Base-by-base conservation (phyloP, 2,329 filamentous ascomycete genomes). In the Macrophomina pseudophaseolina region DNA sequence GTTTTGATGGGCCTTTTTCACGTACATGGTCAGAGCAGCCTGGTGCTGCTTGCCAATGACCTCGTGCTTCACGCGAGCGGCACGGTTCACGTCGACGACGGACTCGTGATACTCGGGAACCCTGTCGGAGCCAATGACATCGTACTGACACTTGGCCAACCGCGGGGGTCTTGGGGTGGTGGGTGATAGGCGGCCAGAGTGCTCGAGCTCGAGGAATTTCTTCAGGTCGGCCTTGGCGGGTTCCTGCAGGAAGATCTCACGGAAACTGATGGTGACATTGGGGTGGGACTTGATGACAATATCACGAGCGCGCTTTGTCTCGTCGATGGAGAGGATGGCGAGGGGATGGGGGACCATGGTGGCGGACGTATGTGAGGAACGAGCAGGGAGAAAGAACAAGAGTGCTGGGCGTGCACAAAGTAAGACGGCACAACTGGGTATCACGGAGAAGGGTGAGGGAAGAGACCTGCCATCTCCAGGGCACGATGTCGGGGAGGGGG, bases 71-170 rank as follows among this genome's bases (percentile, higher is more conserved):
- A 85, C 74, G 4, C 80, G 74, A 67, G 78, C 78, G 35, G 74
- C 78, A 7, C 74, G 70, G 11, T 78, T 78, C 14, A 87, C 70
- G 70, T 86, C 83, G 8, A 86, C 78, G 35, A 86, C 73, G 0
- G 84, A 82, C 70, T 88, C 86, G 51, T 85, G 80, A 69, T 86
- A 88, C 63, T 83, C 81, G 5, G 83, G 83, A 6, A 84, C 76
- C 49, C 81, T 83, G 49, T 85, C 82, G 5, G 74, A 71, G 1
- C 84, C 83, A 66, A 87, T 82, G 58, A 88, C 80, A 74, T 85
- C 85, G 76, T 88, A 89, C 69, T 85, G 81, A 40, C 84, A 83
- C 52, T 83, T 80, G 1, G 85, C 86, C 59, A 85, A 71, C 35
- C 86, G 80, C 7, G 81, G 77, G 14, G 84, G 85, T 2, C 80